Evolutionary conservation across 2,329 filamentous ascomycete species (phyloP), one percentile per base, ranked within the genome.

Genomic region (Fusarium continuum): DNA sequence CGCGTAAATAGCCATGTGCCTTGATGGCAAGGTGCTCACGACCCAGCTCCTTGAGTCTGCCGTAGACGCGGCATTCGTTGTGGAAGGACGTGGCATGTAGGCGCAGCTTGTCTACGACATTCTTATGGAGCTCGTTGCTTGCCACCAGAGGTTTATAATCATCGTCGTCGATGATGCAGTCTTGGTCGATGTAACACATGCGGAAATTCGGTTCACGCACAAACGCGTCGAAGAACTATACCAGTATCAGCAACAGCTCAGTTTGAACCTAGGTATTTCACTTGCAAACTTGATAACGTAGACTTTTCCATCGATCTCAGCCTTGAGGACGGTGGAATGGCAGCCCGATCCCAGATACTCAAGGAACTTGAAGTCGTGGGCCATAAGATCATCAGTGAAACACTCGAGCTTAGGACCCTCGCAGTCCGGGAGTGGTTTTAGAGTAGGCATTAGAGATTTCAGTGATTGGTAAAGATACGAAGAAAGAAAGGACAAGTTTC

Each of bases 21-120:
- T 49, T 45, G 20, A 38, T 9, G 2, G 61, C 61, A 2, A 64
- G 61, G 2, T 41, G 4, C 20, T 64, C 61, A 0, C 49, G 36
- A 0, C 32, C 45, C 0, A 65, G 5, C 14, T 64, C 61, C 28
- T 64, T 65, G 14, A 64, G 41, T 1, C 61, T 23, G 0, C 61
- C 55, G n/a, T 51, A 65, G 9, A 35, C 61, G 8, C 61, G 49
- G 9, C 61, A 64, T 14, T 64, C 61, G 14, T 22, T 41, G 39
- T 50, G 7, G n/a, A 64, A 64, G 3, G 59, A 46, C 0, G 60
- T 34, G 1, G 60, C 14, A 3, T 64, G 34, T 1, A 49, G 1
- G 4, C 25, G 9, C 2, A 64, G 17, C 1, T 3, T 22, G 1
- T 60, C 34, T 2, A 28, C 9, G 0, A 8, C 19, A 2, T 25